These are phyloP conservation scores for Leccinum fallax DNA, from an alignment of 1,284 basidiomycete species.

Conservation along the genomic window DNA sequence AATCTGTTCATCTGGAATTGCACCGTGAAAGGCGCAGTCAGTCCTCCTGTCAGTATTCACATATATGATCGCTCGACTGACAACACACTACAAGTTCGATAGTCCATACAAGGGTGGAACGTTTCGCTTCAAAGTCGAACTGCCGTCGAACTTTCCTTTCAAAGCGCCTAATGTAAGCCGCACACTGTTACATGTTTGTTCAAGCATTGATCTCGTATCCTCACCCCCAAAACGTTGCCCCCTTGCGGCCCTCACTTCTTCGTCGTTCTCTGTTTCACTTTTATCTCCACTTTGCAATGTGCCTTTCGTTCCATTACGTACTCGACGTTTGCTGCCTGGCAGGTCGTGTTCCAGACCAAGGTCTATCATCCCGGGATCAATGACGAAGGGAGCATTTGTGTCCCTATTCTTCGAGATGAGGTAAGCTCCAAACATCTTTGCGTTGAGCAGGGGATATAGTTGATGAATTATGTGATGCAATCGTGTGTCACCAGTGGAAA, in stretches of 20 bases:
- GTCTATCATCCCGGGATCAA: slow-evolving; percentile 95
- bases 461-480: slow-evolving; percentile 9
- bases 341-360: slow-evolving; percentile 88
- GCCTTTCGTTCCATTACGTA: slow-evolving; percentile 25
- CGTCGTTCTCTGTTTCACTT: slow-evolving; percentile 7
- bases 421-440: slow-evolving; percentile 39
- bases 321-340: slow-evolving; percentile 12
- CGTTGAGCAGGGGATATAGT: slow-evolving; percentile 1
- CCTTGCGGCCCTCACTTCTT: slow-evolving; percentile 7
- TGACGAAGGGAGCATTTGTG: slow-evolving; percentile 84
- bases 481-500: slow-evolving; percentile 72
- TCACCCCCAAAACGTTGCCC: slow-evolving; percentile 32
- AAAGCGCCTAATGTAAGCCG: slow-evolving; percentile 76
- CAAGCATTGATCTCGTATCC: slow-evolving; percentile 6
- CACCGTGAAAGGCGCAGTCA: slow-evolving; percentile 72
- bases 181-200: slow-evolving; percentile 5
- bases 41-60: slow-evolving; percentile 31
- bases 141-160: slow-evolving; percentile 86
- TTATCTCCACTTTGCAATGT: slow-evolving; percentile 2
- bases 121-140: slow-evolving; percentile 72
- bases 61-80: slow-evolving; percentile 7
- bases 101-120: slow-evolving; percentile 87
- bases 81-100: slow-evolving; percentile 50
- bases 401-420: slow-evolving; percentile 81
- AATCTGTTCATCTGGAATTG: slow-evolving; percentile 83